phyloP scores from a whole-genome alignment of 495 filamentous ascomycete genomes.

The Cryomyces minteri region DNA sequence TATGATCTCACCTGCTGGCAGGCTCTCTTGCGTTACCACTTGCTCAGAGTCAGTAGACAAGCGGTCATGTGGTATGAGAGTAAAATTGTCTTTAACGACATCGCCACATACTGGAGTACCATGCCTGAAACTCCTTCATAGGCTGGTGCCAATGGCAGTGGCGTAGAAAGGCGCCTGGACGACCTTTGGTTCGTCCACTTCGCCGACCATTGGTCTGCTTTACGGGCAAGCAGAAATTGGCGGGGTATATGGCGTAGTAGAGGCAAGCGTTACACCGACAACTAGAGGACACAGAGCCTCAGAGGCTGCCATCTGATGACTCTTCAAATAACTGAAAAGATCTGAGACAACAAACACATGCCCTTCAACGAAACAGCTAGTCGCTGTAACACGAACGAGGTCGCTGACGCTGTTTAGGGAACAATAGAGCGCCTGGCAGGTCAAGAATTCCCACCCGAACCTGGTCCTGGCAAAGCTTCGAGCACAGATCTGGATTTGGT shows the following conservation, averaged over 20 bases:
- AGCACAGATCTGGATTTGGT: too few species aligned
- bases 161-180: constrained; percentile 13
- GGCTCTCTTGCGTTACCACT: not conserved
- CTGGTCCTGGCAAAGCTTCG: too few species aligned
- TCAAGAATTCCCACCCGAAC: too few species aligned
- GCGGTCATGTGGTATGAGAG: constrained; percentile 13
- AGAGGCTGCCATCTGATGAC: constrained; percentile 3
- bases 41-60: not conserved
- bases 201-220: too few species aligned
- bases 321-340: constrained; percentile 33
- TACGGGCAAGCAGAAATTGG: too few species aligned
- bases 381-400: too few species aligned
- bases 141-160: constrained; percentile 29
- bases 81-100: constrained; percentile 15
- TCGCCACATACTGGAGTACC: constrained; percentile 19
- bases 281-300: not conserved
- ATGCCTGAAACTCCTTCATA: constrained; percentile 16
- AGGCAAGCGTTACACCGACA: not conserved
- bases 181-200: too few species aligned
- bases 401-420: too few species aligned
- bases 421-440: too few species aligned
- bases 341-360: constrained; percentile 22
- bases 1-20: not conserved
- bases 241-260: not conserved
- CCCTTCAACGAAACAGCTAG: too few species aligned